A percentile compares a stretch with the other conserved stretches of the same genome.
These are phyloP conservation scores for Yamadazyma trypodendri DNA, from an alignment of 1,139 yeast species.

Conservation along the genomic window DNA sequence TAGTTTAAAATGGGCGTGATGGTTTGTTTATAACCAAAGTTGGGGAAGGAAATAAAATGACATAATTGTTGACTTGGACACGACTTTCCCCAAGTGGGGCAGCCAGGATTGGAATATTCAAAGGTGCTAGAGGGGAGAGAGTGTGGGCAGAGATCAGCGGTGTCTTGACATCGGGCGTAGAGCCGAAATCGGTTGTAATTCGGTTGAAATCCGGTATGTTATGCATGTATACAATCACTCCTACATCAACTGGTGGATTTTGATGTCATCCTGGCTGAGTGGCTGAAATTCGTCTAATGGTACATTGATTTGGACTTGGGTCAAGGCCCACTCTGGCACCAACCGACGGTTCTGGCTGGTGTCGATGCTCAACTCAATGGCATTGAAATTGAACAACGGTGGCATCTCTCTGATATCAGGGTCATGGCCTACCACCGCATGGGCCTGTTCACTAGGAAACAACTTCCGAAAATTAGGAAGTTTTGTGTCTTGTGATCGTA, in stretches of 20 bases:
- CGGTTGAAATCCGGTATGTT: too few species aligned
- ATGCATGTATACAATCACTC: too few species aligned
- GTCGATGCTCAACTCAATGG: slow-evolving; percentile 44
- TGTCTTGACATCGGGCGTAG: too few species aligned
- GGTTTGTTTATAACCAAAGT: slow-evolving; percentile 1
- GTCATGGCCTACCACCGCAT: slow-evolving; percentile 21
- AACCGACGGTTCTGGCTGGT: slow-evolving; percentile 35
- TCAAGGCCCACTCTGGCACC: slow-evolving; percentile 41
- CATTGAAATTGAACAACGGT: slow-evolving; percentile 49
- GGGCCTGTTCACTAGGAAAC: slow-evolving; percentile 28
- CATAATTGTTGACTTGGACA: slow-evolving; percentile 3
- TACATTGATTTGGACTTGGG: slow-evolving; percentile 14
- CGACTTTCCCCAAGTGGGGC: neutral
- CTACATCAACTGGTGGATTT: slow-evolving; percentile 11
- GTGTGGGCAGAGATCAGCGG: too few species aligned
- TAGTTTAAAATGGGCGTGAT: neutral
- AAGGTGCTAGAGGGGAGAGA: neutral
- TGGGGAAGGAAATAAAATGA: slow-evolving; percentile 4
- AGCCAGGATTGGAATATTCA: too few species aligned
- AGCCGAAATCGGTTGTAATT: too few species aligned
- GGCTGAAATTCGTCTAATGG: slow-evolving; percentile 16
- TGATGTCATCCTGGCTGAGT: slow-evolving; percentile 14
- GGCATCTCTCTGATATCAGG: slow-evolving; percentile 46
- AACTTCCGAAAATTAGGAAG: slow-evolving; percentile 55
- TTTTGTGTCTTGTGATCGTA: slow-evolving; percentile 53